Percentiles rank a stretch among this genome's conserved stretches.
Conservation (phyloP, 495 filamentous ascomycete species). For the Aspergillus leporis region DNA sequence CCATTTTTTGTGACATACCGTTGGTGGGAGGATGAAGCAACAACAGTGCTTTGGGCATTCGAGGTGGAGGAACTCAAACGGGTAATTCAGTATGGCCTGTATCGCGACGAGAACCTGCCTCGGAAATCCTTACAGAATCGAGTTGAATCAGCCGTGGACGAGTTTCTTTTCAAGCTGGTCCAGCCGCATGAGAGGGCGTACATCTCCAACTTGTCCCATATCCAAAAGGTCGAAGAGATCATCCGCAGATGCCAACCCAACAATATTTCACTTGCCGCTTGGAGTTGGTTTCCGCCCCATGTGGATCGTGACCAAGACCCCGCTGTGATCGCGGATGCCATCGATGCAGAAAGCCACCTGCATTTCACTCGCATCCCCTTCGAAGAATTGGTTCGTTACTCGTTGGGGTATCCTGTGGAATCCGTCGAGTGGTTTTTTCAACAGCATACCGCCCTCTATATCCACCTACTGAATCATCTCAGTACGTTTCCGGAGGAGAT, state of each 20-base stretch:
- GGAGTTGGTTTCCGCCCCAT: conserved; percentile 42
- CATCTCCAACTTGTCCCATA: conserved; percentile 32
- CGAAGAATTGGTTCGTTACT: conserved; percentile 42
- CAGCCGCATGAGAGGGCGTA: conserved; percentile 29
- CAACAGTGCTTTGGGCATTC: conserved; percentile 43
- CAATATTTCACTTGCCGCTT: conserved; percentile 26
- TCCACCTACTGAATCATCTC: conserved; percentile 38
- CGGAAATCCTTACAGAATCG: conserved; percentile 37
- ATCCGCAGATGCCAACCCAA: conserved; percentile 31
- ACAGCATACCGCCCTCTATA: conserved; percentile 41
- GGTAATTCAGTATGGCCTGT: conserved; percentile 42
- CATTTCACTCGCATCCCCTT: conserved; percentile 44
- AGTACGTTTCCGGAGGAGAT: conserved; percentile 37
- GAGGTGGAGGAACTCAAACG: conserved; percentile 39
- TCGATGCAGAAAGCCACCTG: conserved; percentile 46
- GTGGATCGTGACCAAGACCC: conserved; percentile 22
- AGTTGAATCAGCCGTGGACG: conserved; percentile 32
- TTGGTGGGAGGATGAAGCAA: conserved; percentile 49
- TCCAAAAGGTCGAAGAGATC: conserved; percentile 48
- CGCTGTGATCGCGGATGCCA: conserved; percentile 31
- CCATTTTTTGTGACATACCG: conserved; percentile 32
- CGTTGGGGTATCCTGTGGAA: conserved; percentile 34
- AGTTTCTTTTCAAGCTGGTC: conserved; percentile 31
- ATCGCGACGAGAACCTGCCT: conserved; percentile 35
- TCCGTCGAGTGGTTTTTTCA: conserved; percentile 44